Evolutionary conservation across 768 basidiomycete species (phyloP), one percentile per base, ranked within the genome.

Genomic region (Termitomyces sp.): DNA sequence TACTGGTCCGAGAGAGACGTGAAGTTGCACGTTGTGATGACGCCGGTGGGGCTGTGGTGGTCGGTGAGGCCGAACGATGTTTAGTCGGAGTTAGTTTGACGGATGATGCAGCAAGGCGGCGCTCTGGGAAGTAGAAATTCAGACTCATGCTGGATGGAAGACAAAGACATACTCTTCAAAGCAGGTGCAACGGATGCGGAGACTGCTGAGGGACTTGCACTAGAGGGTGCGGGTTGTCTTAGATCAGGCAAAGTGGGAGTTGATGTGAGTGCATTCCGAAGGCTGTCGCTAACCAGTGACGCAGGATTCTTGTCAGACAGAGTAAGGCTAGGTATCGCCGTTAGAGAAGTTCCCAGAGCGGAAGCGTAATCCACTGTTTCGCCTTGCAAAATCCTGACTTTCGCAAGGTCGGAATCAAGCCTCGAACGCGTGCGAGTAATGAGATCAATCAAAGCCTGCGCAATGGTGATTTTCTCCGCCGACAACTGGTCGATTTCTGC

Each of bases 321-420:
- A 49, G 58, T 50, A 50, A 62, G 41, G 23, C 56, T 54, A 51
- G 61, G 64, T 0, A 56, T 23, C 7, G 56, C 55, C 12, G 63
- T 50, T 7, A 64, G 47, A 43, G 62, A 62, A 9, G 57, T 52
- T 18, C 63, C 65, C 7, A 68, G 58, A 28, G 62, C 55, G 6
- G 59, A 62, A 32, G 63, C 61, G 57, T 70, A 71, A 51, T 79
- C 77, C 10, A 72, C 69, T 5, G 72, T 54, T 59, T 81, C 82
- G 36, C 82, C 82, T 61, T 81, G 80, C 23, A 83, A 66, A 18
- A 76, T 71, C 48, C 77, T 68, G 32, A 81, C 79, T 64, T 76
- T 76, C 51, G 68, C 67, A 23, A 85, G 71, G 64, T 85, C 83
- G 2, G 74, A 69, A 61, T 83, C 82, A 13, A 85, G 77, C 46